A percentile compares a stretch with the other conserved stretches of the same genome.
phyloP scores from a whole-genome alignment of 345 rosid genomes.

The Brassica nigra region DNA sequence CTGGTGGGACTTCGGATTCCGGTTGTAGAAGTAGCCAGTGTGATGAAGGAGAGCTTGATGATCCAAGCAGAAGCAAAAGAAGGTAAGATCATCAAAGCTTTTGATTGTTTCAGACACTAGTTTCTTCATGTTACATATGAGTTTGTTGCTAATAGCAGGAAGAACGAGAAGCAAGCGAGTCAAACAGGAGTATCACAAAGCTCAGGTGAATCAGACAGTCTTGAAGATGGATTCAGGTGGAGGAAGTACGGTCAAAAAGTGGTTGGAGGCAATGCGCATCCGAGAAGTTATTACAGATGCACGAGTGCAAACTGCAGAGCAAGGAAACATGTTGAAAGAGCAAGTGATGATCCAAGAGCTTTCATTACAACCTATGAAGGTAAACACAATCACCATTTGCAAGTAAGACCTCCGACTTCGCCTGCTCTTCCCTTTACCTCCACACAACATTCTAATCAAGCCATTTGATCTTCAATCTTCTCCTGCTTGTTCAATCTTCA shows the following conservation, averaged over 20 bases:
- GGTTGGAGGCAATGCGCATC: constrained; percentile 92
- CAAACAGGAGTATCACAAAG: constrained; percentile 57
- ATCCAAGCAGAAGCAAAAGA: constrained; percentile 62
- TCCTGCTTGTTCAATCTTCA: constrained; percentile 7
- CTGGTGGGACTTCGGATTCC: constrained; percentile 58
- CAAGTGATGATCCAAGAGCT: constrained; percentile 85
- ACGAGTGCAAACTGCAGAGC: constrained; percentile 78
- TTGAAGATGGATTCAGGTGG: constrained; percentile 97
- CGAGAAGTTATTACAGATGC: constrained; percentile 96
- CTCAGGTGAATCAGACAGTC: constrained; percentile 66
- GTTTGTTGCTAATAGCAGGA: constrained; percentile 41
- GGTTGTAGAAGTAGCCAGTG: constrained; percentile 63
- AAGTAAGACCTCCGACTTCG: constrained; percentile 39
- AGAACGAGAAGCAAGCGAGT: constrained; percentile 56
- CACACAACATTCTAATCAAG: constrained; percentile 24
- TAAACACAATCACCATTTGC: constrained; percentile 89
- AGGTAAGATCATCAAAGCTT: constrained; percentile 48
- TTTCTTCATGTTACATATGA: background rate
- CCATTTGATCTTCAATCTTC: background rate
- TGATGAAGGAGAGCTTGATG: constrained; percentile 68
- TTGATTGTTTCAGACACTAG: background rate
- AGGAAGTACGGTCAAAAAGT: constrained; percentile 97
- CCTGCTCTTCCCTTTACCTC: constrained; percentile 31
- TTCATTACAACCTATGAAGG: constrained; percentile 95
- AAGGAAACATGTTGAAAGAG: constrained; percentile 91